These are phyloP conservation scores for Nymphaea colorata DNA, from an alignment of 164 flowering plant genomes.

Conservation along the genomic window DNA sequence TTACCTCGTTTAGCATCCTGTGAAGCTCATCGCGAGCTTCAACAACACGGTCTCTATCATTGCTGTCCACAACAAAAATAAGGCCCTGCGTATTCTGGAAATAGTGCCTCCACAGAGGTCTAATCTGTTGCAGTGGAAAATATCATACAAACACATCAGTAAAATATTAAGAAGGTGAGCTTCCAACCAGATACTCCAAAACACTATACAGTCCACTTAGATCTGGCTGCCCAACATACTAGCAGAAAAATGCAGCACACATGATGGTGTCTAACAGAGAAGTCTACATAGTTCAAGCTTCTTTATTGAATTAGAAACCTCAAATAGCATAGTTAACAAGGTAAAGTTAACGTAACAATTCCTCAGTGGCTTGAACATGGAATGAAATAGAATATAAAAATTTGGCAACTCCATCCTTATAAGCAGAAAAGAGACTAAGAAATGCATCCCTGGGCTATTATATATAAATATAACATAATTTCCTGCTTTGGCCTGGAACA, in stretches of 20 bases:
- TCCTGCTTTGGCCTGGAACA: no score
- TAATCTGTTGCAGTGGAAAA: slow-evolving; percentile 8
- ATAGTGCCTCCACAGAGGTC: slow-evolving; percentile 21
- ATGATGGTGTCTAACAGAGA: background rate
- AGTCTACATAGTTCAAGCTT: no score
- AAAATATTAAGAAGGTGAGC: background rate
- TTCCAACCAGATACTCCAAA: background rate
- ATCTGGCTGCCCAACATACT: background rate
- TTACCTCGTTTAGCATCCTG: slow-evolving; percentile 20
- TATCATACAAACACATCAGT: background rate
- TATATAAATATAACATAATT: no score
- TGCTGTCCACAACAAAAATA: slow-evolving; percentile 18
- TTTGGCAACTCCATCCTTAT: no score
- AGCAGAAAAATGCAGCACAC: background rate
- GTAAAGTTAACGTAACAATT: no score
- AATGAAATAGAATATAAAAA: no score
- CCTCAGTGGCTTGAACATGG: no score
- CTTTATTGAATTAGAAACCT: no score
- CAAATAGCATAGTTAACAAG: no score
- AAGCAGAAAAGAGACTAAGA: no score
- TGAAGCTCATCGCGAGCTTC: slow-evolving; percentile 19
- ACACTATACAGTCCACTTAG: background rate
- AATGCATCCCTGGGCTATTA: no score
- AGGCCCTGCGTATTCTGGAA: slow-evolving; percentile 18
- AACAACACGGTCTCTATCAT: slow-evolving; percentile 16